Percentiles rank a stretch among this genome's conserved stretches.
Conservation (phyloP, 495 filamentous ascomycete species). For the Neurospora sp. region DNA sequence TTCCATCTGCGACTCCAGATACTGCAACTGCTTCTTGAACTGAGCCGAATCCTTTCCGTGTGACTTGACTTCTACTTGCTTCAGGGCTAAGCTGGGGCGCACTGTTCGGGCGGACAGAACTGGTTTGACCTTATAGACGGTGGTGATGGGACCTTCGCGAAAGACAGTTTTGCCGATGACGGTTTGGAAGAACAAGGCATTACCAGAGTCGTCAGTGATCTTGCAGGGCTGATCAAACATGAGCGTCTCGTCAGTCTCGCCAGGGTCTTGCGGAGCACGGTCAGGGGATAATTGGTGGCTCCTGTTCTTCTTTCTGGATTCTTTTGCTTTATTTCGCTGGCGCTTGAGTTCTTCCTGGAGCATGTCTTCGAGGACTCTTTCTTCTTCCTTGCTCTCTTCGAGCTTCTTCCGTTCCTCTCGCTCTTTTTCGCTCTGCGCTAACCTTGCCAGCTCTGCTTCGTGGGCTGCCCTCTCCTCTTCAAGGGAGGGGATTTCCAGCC, state of each 20-base stretch:
- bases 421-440: slow-evolving; percentile 39
- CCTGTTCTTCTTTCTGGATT: slow-evolving; percentile 39
- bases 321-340: slow-evolving; percentile 47
- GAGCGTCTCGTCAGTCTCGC: slow-evolving; percentile 28
- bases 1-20: slow-evolving; percentile 60
- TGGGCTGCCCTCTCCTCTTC: slow-evolving; percentile 78
- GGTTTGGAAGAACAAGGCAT: slow-evolving; percentile 48
- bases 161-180: slow-evolving; percentile 52
- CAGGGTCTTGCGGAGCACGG: slow-evolving; percentile 17
- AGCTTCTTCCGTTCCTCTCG: slow-evolving; percentile 38
- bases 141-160: slow-evolving; percentile 45
- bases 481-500: slow-evolving; percentile 68
- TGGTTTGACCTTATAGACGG: slow-evolving; percentile 59
- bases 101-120: slow-evolving; percentile 41
- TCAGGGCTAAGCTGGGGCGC: slow-evolving; percentile 57
- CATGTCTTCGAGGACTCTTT: slow-evolving; percentile 62
- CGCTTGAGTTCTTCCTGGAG: slow-evolving; percentile 66
- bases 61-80: slow-evolving; percentile 50
- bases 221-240: slow-evolving; percentile 62
- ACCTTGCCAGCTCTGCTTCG: slow-evolving; percentile 39
- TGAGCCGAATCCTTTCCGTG: slow-evolving; percentile 42
- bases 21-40: slow-evolving; percentile 58
- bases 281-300: slow-evolving; percentile 18
- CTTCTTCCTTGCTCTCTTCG: slow-evolving; percentile 60
- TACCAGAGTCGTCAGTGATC: slow-evolving; percentile 47